phyloP scores from a whole-genome alignment of 306 rosid species.

The Argentina anserina region DNA sequence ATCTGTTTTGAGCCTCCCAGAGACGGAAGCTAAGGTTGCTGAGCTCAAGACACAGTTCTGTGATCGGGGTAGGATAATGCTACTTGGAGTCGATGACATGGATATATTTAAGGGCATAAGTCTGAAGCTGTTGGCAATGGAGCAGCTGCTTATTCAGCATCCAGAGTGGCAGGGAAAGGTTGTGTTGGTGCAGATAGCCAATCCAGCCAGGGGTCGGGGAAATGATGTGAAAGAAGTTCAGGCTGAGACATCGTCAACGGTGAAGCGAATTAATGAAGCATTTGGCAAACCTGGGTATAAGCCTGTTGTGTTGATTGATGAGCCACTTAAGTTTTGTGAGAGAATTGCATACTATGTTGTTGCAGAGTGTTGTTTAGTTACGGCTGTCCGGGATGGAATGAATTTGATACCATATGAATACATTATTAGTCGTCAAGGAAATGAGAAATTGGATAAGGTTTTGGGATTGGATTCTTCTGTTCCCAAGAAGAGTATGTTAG shows the following conservation, averaged over 20 bases:
- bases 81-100: conserved; percentile 91
- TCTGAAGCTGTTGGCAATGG: conserved; percentile 84
- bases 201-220: conserved; percentile 81
- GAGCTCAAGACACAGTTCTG: conserved; percentile 50
- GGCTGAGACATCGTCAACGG: conserved; percentile 54
- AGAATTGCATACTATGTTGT: conserved; percentile 71
- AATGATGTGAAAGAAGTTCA: conserved; percentile 72
- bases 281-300: conserved; percentile 68
- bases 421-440: conserved; percentile 68
- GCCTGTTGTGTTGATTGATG: conserved; percentile 67
- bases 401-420: conserved; percentile 83
- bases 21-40: conserved; percentile 56
- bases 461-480: conserved; percentile 40
- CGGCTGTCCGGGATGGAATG: conserved; percentile 91
- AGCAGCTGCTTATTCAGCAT: conserved; percentile 68
- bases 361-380: conserved; percentile 84
- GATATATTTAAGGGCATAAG: conserved; percentile 83
- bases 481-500: conserved; percentile 70
- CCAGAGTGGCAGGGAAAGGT: conserved; percentile 61
- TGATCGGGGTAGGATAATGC: conserved; percentile 46
- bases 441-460: conserved; percentile 48
- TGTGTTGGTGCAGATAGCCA: conserved; percentile 79
- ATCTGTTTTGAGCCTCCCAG: conserved; percentile 48
- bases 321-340: conserved; percentile 67
- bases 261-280: conserved; percentile 54